Evolutionary conservation across 2,329 filamentous ascomycete species (phyloP).

Genomic region (Cryphonectria carpinicola): DNA sequence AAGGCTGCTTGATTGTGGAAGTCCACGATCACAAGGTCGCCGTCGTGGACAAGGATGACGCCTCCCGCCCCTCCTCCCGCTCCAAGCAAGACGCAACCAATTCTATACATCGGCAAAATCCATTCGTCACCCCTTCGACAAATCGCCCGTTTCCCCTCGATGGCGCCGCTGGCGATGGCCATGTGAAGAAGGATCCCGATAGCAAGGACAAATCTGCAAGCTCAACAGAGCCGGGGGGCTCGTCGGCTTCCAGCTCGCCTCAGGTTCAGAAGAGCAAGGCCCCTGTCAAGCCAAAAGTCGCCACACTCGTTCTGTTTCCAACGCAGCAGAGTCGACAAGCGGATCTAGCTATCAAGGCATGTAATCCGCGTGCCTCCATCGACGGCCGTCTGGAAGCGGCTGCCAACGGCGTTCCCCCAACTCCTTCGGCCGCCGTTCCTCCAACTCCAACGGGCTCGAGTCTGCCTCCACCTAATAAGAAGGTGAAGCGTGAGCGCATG

Average conservation of each 20-base stretch:
- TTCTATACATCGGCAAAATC: slow-evolving; percentile 91
- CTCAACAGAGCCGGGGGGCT: slow-evolving; percentile 62
- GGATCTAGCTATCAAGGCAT: slow-evolving; percentile 77
- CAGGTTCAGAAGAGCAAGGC: slow-evolving; percentile 50
- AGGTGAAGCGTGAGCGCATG: slow-evolving; percentile 71
- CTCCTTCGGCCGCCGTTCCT: slow-evolving; percentile 62
- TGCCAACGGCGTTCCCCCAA: slow-evolving; percentile 63
- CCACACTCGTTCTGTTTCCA: slow-evolving; percentile 82
- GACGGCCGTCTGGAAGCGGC: slow-evolving; percentile 38
- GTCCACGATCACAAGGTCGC: slow-evolving; percentile 83
- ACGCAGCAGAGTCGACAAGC: slow-evolving; percentile 75
- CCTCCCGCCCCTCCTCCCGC: slow-evolving; percentile 52
- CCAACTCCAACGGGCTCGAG: slow-evolving; percentile 64
- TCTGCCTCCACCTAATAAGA: slow-evolving; percentile 65
- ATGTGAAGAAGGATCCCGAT: slow-evolving; percentile 37
- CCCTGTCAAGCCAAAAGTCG: slow-evolving; percentile 65
- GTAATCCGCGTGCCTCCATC: slow-evolving; percentile 61
- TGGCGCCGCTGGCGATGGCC: slow-evolving; percentile 36
- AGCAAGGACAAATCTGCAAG: slow-evolving; percentile 45
- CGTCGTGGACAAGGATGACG: slow-evolving; percentile 62
- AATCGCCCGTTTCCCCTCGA: slow-evolving; percentile 75
- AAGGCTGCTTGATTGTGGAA: slow-evolving; percentile 92
- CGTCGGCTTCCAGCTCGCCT: slow-evolving; percentile 55
- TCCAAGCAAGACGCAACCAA: slow-evolving; percentile 69
- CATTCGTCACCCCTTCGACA: slow-evolving; percentile 86